Evolutionary conservation across 345 rosid genomes (phyloP).

Genomic region (Kandelia obovata): DNA sequence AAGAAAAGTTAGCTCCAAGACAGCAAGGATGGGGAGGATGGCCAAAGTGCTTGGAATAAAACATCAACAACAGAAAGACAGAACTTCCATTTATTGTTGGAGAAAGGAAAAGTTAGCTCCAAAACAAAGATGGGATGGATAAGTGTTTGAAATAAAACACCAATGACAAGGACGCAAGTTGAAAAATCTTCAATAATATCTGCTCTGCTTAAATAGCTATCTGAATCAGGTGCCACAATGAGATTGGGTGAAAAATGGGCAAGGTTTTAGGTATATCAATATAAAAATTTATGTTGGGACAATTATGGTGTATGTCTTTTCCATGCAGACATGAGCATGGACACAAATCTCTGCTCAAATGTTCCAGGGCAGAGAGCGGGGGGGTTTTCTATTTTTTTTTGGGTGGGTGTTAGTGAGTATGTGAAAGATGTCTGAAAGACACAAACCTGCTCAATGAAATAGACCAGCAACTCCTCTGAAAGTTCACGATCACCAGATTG

Average conservation of each 20-base stretch:
- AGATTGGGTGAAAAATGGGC: background rate
- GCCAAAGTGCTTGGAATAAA: no score
- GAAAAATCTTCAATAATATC: background rate
- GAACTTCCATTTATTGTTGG: no score
- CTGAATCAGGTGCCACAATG: background rate
- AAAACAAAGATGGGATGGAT: no score
- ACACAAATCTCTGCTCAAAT: no score
- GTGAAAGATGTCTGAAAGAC: background rate
- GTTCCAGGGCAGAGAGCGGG: background rate
- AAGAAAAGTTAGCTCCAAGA: no score
- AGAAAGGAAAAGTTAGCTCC: no score
- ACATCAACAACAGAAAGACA: background rate
- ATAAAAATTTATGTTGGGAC: background rate
- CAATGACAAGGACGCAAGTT: background rate
- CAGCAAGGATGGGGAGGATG: no score
- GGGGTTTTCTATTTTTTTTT: background rate
- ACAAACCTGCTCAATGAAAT: slow-evolving; percentile 87
- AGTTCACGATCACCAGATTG: slow-evolving; percentile 95
- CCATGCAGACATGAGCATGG: no score
- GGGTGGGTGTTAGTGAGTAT: background rate
- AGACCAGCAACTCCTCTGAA: slow-evolving; percentile 85
- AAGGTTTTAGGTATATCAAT: background rate
- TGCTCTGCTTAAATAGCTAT: background rate
- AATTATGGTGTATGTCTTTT: background rate
- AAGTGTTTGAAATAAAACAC: no score